Percentiles rank a stretch among this genome's conserved stretches.
Conservation (phyloP, 2,329 filamentous ascomycete genomes). For the Claviceps sorghi region DNA sequence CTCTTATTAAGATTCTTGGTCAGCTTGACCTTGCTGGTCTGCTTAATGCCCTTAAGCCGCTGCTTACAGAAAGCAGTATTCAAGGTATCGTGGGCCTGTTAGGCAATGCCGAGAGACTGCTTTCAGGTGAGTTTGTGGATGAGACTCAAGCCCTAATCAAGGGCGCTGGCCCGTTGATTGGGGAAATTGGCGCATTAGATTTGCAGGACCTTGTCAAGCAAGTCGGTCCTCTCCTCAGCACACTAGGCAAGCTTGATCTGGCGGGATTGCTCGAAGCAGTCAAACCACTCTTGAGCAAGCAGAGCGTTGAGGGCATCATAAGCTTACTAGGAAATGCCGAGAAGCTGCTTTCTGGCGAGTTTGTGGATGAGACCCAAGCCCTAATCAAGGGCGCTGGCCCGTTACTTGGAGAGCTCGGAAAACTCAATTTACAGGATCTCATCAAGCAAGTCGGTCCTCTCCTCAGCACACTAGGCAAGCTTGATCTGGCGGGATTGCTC, state of each 20-base stretch:
- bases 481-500: constrained; percentile 9
- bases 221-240: constrained; percentile 10
- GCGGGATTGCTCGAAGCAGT: constrained; percentile 13
- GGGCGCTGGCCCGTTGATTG: constrained; percentile 1
- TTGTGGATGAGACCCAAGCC: constrained; percentile 15
- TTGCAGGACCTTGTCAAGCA: constrained; percentile 16
- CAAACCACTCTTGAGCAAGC: constrained; percentile 13
- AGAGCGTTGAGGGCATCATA: constrained; percentile 16
- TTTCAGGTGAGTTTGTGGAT: constrained; percentile 15
- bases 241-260: constrained; percentile 5
- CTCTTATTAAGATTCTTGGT: background rate
- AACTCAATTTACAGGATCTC: constrained; percentile 12
- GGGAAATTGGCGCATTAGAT: constrained; percentile 9
- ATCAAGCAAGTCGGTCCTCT: constrained; percentile 16
- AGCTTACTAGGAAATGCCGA: constrained; percentile 17
- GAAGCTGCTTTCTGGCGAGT: constrained; percentile 13
- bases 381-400: constrained; percentile 5
- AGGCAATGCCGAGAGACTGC: constrained; percentile 15
- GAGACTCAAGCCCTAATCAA: constrained; percentile 12
- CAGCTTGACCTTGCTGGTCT: constrained; percentile 20
- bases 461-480: constrained; percentile 3
- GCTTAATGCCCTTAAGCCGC: constrained; percentile 12
- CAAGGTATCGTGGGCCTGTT: constrained; percentile 19
- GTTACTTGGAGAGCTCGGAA: constrained; percentile 5
- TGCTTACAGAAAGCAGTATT: constrained; percentile 15